These are phyloP conservation scores for Cercospora sojina DNA, from an alignment of 2,329 filamentous ascomycete genomes.

Conservation along the genomic window DNA sequence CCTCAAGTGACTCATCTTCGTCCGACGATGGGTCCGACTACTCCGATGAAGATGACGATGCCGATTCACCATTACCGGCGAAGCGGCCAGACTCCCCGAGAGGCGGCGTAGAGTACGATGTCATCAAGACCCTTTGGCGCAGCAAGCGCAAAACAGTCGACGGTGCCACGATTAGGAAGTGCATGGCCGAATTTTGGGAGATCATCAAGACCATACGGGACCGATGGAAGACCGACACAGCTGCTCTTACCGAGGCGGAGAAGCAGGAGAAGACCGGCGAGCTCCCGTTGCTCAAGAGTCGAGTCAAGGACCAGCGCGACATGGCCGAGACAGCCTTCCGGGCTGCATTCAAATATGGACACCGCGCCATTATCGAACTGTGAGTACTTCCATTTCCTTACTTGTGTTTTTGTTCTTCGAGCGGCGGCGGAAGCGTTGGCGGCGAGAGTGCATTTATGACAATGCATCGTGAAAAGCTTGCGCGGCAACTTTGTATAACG, in stretches of 20 bases:
- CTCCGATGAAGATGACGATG: conserved; percentile 54
- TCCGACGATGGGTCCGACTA: conserved; percentile 52
- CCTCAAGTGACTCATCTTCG: conserved; percentile 49
- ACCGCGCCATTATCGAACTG: conserved; percentile 48
- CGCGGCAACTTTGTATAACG: not conserved
- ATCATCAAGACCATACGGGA: conserved; percentile 60
- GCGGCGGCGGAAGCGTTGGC: conserved; percentile 6
- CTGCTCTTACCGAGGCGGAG: conserved; percentile 58
- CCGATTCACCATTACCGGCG: conserved; percentile 56
- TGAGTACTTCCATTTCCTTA: conserved; percentile 33
- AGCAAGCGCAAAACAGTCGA: conserved; percentile 52
- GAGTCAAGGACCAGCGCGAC: conserved; percentile 58
- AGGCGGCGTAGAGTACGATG: conserved; percentile 57
- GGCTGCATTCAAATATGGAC: conserved; percentile 47
- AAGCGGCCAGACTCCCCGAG: conserved; percentile 53
- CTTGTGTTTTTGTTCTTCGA: conserved; percentile 1
- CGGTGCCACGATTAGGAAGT: conserved; percentile 54
- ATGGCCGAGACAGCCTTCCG: conserved; percentile 55
- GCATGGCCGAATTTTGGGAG: conserved; percentile 59
- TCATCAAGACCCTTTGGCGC: conserved; percentile 61
- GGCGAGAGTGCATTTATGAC: not conserved
- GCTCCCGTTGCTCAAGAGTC: conserved; percentile 55
- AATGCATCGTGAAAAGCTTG: not conserved
- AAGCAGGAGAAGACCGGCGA: conserved; percentile 56
- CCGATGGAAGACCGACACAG: conserved; percentile 59